phyloP scores from a whole-genome alignment of 1,284 basidiomycete species.

The Cutaneotrichosporon cutaneum region DNA sequence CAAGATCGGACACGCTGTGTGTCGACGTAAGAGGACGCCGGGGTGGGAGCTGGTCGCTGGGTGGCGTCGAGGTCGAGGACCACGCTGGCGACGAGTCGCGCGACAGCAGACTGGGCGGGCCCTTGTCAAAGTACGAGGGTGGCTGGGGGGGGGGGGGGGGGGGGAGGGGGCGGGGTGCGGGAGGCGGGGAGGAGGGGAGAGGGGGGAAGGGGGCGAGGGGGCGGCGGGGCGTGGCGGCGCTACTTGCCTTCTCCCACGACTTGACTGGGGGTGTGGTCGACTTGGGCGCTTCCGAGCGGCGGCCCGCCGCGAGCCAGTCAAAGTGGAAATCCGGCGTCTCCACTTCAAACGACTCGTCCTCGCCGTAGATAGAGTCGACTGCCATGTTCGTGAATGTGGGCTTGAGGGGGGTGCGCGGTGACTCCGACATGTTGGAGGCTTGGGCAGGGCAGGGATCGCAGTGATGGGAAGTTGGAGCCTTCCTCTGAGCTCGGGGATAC shows the following conservation, averaged over 20 bases:
- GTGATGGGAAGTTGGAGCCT: not conserved
- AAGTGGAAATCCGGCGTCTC: constrained; percentile 44
- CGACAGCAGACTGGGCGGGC: constrained; percentile 10
- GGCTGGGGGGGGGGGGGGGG: not conserved
- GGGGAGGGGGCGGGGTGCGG: too few relatives aligned
- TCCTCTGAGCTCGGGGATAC: not conserved
- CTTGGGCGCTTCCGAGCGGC: not conserved
- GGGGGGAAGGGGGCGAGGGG: not conserved
- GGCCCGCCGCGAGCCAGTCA: constrained; percentile 28
- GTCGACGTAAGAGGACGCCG: not conserved
- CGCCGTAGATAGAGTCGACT: constrained; percentile 3
- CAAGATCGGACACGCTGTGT: not conserved
- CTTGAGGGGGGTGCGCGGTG: constrained; percentile 1
- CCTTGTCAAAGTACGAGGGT: not conserved
- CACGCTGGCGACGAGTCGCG: constrained; percentile 34
- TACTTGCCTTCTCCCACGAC: not conserved
- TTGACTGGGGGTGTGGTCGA: not conserved
- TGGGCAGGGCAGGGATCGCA: not conserved
- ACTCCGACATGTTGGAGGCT: constrained; percentile 2
- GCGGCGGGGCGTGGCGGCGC: not conserved
- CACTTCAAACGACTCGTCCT: constrained; percentile 36
- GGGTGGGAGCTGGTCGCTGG: constrained; percentile 10
- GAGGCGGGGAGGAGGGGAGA: not conserved
- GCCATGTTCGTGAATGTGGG: not conserved
- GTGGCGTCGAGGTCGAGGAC: constrained; percentile 34